These are phyloP conservation scores for Fraxinus albicans DNA, from an alignment of 305 asterid species.

Conservation along the genomic window DNA sequence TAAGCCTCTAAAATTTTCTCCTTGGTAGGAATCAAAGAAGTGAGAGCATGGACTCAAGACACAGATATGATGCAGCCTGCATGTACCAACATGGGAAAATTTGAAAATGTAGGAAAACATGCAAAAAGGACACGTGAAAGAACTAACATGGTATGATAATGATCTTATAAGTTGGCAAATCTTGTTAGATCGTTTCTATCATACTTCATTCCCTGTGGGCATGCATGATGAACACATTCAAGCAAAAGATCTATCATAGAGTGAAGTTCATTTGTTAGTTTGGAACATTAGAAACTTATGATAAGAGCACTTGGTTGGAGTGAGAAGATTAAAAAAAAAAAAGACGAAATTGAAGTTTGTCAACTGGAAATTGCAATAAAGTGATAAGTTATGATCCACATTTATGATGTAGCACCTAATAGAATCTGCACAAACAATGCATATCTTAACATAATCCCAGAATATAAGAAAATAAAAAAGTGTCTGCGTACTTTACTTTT, in stretches of 20 bases:
- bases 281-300: background rate
- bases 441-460: background rate
- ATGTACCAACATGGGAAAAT: background rate
- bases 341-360: background rate
- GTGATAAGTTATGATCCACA: background rate
- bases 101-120: background rate
- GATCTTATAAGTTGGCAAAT: background rate
- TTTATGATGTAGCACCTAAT: background rate
- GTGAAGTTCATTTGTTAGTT: background rate
- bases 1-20: background rate
- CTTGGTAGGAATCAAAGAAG: background rate
- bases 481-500: background rate
- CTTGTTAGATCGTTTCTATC: background rate
- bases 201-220: background rate
- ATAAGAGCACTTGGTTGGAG: background rate
- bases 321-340: background rate
- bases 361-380: slow-evolving; percentile 1
- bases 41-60: background rate
- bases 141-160: background rate
- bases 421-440: background rate
- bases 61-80: background rate
- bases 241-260: background rate
- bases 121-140: background rate
- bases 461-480: background rate
- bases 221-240: background rate